Conservation (phyloP, 768 basidiomycete species). For the Clathrus columnatus region DNA sequence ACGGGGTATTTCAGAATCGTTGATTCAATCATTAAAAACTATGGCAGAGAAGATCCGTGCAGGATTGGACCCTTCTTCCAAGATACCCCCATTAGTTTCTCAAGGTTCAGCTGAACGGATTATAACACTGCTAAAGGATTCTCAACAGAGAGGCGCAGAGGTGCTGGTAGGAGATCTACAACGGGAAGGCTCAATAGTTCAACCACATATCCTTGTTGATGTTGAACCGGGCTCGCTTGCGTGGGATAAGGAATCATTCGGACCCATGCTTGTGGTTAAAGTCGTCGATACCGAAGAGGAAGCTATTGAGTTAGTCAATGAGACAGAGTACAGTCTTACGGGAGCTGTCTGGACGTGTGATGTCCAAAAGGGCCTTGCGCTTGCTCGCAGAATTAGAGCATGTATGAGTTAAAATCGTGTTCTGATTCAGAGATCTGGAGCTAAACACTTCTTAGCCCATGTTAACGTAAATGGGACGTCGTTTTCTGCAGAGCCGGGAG, state of each 20-base stretch:
- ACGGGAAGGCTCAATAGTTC: slow-evolving; percentile 33
- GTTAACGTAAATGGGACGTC: slow-evolving; percentile 50
- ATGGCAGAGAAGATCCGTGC: slow-evolving; percentile 29
- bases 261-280: slow-evolving; percentile 41
- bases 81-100: slow-evolving; percentile 34
- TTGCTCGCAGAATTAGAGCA: slow-evolving; percentile 41
- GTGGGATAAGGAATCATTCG: slow-evolving; percentile 56
- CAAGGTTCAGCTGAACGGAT: slow-evolving; percentile 39
- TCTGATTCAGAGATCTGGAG: background rate
- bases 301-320: slow-evolving; percentile 47
- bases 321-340: slow-evolving; percentile 41
- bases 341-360: slow-evolving; percentile 46
- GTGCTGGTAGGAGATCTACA: slow-evolving; percentile 35
- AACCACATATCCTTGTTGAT: slow-evolving; percentile 42
- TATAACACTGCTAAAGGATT: slow-evolving; percentile 35
- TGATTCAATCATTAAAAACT: slow-evolving; percentile 27
- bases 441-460: slow-evolving; percentile 28
- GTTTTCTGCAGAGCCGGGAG: slow-evolving; percentile 33
- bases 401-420: slow-evolving; percentile 23
- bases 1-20: slow-evolving; percentile 27
- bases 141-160: slow-evolving; percentile 35
- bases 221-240: slow-evolving; percentile 41
- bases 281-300: slow-evolving; percentile 44
- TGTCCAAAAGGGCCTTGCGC: slow-evolving; percentile 26
- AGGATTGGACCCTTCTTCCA: slow-evolving; percentile 23